These are phyloP conservation scores for Arabis hirsuta DNA, from an alignment of 345 rosid species.

Conservation along the genomic window DNA sequence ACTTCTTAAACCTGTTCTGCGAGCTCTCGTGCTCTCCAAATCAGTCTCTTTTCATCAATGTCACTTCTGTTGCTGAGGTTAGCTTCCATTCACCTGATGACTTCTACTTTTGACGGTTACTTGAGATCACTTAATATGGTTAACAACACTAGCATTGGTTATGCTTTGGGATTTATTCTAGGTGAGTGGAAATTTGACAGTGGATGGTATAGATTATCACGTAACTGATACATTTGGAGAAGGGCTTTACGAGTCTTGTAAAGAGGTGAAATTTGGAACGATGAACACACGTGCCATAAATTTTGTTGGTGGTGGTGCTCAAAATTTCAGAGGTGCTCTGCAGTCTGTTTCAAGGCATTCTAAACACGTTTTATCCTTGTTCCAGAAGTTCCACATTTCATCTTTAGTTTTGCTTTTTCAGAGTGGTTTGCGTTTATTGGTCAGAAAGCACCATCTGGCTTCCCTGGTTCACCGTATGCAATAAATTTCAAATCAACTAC, in stretches of 20 bases:
- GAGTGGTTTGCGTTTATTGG: slow-evolving; percentile 96
- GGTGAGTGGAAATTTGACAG: slow-evolving; percentile 84
- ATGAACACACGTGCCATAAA: slow-evolving; percentile 93
- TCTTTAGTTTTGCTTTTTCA: slow-evolving; percentile 46
- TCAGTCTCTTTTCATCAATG: slow-evolving; percentile 91
- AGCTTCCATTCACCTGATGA: slow-evolving; percentile 34
- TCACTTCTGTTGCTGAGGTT: slow-evolving; percentile 84
- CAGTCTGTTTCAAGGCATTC: slow-evolving; percentile 29
- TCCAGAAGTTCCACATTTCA: slow-evolving; percentile 26
- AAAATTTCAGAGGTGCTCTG: slow-evolving; percentile 72
- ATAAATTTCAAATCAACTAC: slow-evolving; percentile 65
- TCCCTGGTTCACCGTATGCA: slow-evolving; percentile 93
- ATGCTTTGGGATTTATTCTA: slow-evolving; percentile 40
- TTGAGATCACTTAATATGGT: slow-evolving; percentile 13
- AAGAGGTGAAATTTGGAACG: slow-evolving; percentile 97
- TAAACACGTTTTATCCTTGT: slow-evolving; percentile 22
- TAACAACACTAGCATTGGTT: slow-evolving; percentile 30
- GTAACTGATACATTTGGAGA: slow-evolving; percentile 79
- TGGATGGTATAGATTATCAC: slow-evolving; percentile 81
- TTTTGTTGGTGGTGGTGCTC: slow-evolving; percentile 94
- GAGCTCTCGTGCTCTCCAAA: slow-evolving; percentile 93
- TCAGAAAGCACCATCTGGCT: slow-evolving; percentile 68
- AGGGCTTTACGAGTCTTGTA: slow-evolving; percentile 85
- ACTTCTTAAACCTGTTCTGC: slow-evolving; percentile 91
- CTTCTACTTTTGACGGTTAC: slow-evolving; percentile 8